A percentile compares a stretch with the other conserved stretches of the same genome.
phyloP scores from a whole-genome alignment of 2,329 filamentous ascomycete species.

The Bipolaris zeicola region DNA sequence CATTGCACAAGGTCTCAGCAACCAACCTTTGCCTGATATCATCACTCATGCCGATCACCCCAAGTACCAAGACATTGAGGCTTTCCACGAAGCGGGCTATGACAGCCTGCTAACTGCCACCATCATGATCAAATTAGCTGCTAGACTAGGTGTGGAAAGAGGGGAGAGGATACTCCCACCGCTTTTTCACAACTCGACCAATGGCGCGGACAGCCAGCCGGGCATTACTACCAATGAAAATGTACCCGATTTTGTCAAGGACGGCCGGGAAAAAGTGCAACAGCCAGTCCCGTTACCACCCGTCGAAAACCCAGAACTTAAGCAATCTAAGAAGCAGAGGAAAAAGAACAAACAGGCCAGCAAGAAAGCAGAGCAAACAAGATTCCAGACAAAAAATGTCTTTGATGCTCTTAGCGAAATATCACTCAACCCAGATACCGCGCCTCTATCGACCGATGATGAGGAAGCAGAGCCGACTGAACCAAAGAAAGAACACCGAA shows the following conservation, averaged over 20 bases:
- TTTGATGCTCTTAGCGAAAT: constrained; percentile 31
- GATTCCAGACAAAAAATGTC: constrained; percentile 35
- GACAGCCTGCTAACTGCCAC: constrained; percentile 66
- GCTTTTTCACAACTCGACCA: neutral
- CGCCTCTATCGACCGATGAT: constrained; percentile 14
- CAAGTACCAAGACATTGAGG: constrained; percentile 50
- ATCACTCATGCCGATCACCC: constrained; percentile 36
- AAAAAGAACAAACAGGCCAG: constrained; percentile 21
- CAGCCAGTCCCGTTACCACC: constrained; percentile 24
- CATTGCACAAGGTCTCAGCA: constrained; percentile 52
- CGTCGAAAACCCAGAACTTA: constrained; percentile 3
- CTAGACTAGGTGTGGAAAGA: constrained; percentile 54
- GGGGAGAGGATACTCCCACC: constrained; percentile 4
- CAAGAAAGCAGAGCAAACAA: constrained; percentile 11
- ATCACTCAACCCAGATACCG: constrained; percentile 8
- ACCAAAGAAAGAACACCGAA: neutral
- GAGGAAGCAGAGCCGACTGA: constrained; percentile 8
- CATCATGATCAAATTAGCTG: constrained; percentile 61
- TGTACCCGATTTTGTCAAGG: constrained; percentile 16
- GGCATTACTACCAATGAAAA: constrained; percentile 2
- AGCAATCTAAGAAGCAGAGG: constrained; percentile 16
- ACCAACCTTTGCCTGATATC: constrained; percentile 52
- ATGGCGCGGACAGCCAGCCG: neutral
- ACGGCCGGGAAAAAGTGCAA: constrained; percentile 26
- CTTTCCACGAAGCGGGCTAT: constrained; percentile 66